Percentiles rank a stretch among this genome's conserved stretches.
These are phyloP conservation scores for Leucogyrophana mollusca DNA, from an alignment of 768 basidiomycete genomes.

Conservation along the genomic window DNA sequence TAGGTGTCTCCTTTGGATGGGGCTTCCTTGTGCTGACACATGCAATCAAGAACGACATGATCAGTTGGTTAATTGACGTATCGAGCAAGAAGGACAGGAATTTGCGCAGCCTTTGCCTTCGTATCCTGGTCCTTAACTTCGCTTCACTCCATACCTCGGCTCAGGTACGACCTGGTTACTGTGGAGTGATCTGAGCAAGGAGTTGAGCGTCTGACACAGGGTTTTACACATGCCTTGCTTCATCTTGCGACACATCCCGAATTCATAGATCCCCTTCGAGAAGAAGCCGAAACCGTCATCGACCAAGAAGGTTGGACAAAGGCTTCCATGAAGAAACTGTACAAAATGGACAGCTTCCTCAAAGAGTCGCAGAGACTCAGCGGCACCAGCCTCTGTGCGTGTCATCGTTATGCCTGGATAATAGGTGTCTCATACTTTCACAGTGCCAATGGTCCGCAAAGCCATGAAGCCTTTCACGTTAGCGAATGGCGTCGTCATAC, in stretches of 20 bases:
- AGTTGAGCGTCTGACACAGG: slow-evolving; percentile 20
- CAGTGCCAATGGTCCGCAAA: slow-evolving; percentile 32
- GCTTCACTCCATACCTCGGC: slow-evolving; percentile 34
- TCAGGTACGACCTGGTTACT: slow-evolving; percentile 16
- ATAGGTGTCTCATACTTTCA: slow-evolving; percentile 7
- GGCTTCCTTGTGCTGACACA: slow-evolving; percentile 5
- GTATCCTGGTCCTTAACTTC: slow-evolving; percentile 38
- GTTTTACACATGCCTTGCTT: slow-evolving; percentile 36
- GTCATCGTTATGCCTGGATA: neutral
- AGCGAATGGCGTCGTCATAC: slow-evolving; percentile 35
- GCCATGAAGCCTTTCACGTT: slow-evolving; percentile 32
- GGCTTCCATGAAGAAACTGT: slow-evolving; percentile 29
- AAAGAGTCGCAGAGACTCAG: slow-evolving; percentile 38
- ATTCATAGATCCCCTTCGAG: slow-evolving; percentile 37
- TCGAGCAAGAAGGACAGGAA: slow-evolving; percentile 25
- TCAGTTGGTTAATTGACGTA: slow-evolving; percentile 40
- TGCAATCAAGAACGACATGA: slow-evolving; percentile 33
- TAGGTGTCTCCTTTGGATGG: slow-evolving; percentile 12
- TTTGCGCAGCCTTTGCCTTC: slow-evolving; percentile 26
- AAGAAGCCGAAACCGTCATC: slow-evolving; percentile 35
- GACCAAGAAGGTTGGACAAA: slow-evolving; percentile 32
- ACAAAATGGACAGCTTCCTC: slow-evolving; percentile 43
- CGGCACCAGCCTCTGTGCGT: slow-evolving; percentile 32
- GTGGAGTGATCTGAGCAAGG: neutral
- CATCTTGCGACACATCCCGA: slow-evolving; percentile 39